These are phyloP conservation scores for Saccharum officinarum DNA, from an alignment of 176 grass and related monocot species.

Conservation along the genomic window DNA sequence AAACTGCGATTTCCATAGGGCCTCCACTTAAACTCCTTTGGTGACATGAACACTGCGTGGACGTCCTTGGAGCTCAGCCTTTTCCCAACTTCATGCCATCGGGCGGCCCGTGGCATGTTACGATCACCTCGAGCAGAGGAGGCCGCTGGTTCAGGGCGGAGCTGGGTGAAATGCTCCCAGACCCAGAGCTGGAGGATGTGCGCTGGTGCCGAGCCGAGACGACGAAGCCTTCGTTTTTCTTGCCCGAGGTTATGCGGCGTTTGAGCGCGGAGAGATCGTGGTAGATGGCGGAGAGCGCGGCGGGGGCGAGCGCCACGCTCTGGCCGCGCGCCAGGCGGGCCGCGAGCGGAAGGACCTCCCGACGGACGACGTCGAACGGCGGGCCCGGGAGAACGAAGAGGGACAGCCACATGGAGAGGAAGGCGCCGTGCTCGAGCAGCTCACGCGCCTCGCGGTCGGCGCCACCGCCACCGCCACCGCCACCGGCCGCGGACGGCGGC, in stretches of 20 bases:
- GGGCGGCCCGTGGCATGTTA: conserved; percentile 23
- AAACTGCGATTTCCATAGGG: conserved; percentile 3
- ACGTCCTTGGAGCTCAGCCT: neutral
- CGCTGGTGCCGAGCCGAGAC: no score
- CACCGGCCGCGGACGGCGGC: neutral
- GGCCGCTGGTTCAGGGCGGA: conserved; percentile 14
- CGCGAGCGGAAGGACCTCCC: conserved; percentile 35
- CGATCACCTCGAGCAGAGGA: neutral
- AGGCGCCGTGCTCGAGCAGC: conserved; percentile 46
- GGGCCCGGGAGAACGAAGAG: conserved; percentile 31
- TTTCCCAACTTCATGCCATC: conserved; percentile 32
- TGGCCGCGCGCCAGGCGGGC: conserved; percentile 37
- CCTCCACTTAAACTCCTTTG: conserved; percentile 39
- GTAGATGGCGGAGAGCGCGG: conserved; percentile 49
- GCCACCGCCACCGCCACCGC: neutral
- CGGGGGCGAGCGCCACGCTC: conserved; percentile 45
- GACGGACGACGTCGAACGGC: conserved; percentile 13
- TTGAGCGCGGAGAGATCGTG: conserved; percentile 30
- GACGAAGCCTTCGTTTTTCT: neutral
- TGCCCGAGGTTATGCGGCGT: neutral
- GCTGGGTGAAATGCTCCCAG: conserved; percentile 46
- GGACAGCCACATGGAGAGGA: conserved; percentile 54
- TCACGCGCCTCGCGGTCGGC: neutral
- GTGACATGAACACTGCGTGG: conserved; percentile 16
- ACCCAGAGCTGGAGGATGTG: conserved; percentile 51